Base-by-base conservation (phyloP, 2,329 filamentous ascomycete species). In the Nemania diffusa region DNA sequence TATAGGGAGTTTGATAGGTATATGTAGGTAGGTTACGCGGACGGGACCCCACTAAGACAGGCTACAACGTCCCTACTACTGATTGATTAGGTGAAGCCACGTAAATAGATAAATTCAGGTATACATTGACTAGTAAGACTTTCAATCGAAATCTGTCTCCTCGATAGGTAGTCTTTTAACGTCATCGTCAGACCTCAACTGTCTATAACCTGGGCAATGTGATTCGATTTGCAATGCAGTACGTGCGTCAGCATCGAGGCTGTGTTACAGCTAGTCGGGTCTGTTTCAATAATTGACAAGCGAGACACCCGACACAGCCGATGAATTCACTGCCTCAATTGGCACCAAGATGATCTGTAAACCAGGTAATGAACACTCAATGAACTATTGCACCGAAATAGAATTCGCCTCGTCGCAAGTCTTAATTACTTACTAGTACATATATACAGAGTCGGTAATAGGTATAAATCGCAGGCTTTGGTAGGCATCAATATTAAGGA, bases 21-120 rank as follows among this genome's bases (percentile, higher is more conserved):
- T 20, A 46, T 6, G 11, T 46, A 17, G 22, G 5, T 53, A 34
- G 29, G 51, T 29, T 40, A 40, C 34, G n/a, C 17, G 50, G 55
- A 46, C 53, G n/a, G 52, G 27, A 53, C 62, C 17, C 62, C 57
- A 60, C 65, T 44, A 48, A 51, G 24, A n/a, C 44, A 64, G 65
- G 61, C 57, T 57, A 24, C 52, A 57, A 52, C 29, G 46, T n/a
- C 8, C 46, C 48, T 51, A 13, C 26, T 48, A 34, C 32, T 32
- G n/a, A 58, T 52, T 29, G 32, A 40, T 57, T 37, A 5, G 57
- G 11, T 24, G n/a, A 57, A 57, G 66, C 53, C 53, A 58, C 57
- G 66, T 65, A 57, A 42, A 68, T 58, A 61, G 20, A 22, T 42
- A 48, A 48, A 29, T 37, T 37, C n/a, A 20, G n/a, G 24, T 9